Base-by-base conservation (phyloP, 495 filamentous ascomycete species). In the Jackrogersella minutella region DNA sequence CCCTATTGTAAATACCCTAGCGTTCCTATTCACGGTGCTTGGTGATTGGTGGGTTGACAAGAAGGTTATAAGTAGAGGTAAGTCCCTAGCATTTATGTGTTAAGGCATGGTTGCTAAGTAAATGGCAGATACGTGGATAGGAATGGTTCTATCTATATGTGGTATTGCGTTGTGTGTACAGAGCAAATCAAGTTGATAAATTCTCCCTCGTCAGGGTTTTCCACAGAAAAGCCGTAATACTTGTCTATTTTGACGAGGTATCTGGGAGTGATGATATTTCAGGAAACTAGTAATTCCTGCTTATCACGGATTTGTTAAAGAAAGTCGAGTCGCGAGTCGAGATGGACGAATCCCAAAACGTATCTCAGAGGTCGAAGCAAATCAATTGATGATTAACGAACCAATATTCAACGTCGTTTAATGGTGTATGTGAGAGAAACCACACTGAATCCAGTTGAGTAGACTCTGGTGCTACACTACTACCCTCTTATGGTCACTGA, bases 31-130 rank as follows among this genome's bases (percentile, higher is more conserved):
- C 73, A 99, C 95, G 0, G 94, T 97, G 7, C 73, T 97, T 30
- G 95, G 93, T 0, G 95, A 99, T 69, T 97, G 93, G 94, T 96
- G 89, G 82, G 92, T 93, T 0, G 95, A 97, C 57, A 85, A 84
- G 64, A 98, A 97, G 77, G 89, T 90, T 2, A 95, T 98, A 63
- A 88, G 86, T 62, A 82, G 87, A 81, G 86, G 90, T 90, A 76
- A 58, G 84, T 80, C 34, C 16, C 21, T 14, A 53, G 55, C 10
- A 7, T 41, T 49, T 13, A 41, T 58, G 33, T 63, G 36, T 24
- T n/a, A 21, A 30, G 1, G 34, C 36, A 33, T 17, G 11, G 13
- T 69, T 41, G 47, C 59, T 61, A 43, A 61, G 14, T 36, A 36
- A 19, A 22, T 30, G 59, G 36, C 31, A 90, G 91, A 96, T 78